A percentile compares a stretch with the other conserved stretches of the same genome.
Evolutionary conservation across 2,329 filamentous ascomycete genomes (phyloP).

Genomic region (Talaromyces sp.): DNA sequence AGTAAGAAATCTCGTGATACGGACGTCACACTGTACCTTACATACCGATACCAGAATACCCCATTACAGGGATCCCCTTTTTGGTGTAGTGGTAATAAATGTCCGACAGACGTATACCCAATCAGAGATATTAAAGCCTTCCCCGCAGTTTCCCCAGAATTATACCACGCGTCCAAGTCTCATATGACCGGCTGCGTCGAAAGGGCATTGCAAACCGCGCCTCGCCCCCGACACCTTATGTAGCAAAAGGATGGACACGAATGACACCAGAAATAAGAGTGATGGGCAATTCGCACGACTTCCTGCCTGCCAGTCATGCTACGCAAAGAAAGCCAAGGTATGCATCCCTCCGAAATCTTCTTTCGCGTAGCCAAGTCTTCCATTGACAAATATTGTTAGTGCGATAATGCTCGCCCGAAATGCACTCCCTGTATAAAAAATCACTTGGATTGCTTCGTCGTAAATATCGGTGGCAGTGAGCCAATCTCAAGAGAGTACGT

Average conservation of each 20-base stretch:
- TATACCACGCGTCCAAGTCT: background rate
- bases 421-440: background rate
- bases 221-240: background rate
- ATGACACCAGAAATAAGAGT: background rate
- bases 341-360: no score
- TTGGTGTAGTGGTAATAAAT: no score
- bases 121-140: background rate
- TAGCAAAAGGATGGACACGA: background rate
- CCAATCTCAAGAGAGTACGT: background rate
- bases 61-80: no score
- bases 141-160: background rate
- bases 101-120: background rate
- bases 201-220: background rate
- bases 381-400: background rate
- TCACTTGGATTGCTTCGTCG: background rate
- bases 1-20: no score
- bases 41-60: no score
- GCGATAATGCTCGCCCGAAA: background rate
- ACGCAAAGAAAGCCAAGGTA: background rate
- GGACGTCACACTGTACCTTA: no score
- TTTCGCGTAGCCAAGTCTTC: background rate
- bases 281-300: background rate
- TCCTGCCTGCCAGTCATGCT: background rate
- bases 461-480: background rate
- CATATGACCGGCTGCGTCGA: background rate